Evolutionary conservation across 2,329 filamentous ascomycete genomes (phyloP), one percentile per base, ranked within the genome.

Genomic region (Cladosporium sp.): DNA sequence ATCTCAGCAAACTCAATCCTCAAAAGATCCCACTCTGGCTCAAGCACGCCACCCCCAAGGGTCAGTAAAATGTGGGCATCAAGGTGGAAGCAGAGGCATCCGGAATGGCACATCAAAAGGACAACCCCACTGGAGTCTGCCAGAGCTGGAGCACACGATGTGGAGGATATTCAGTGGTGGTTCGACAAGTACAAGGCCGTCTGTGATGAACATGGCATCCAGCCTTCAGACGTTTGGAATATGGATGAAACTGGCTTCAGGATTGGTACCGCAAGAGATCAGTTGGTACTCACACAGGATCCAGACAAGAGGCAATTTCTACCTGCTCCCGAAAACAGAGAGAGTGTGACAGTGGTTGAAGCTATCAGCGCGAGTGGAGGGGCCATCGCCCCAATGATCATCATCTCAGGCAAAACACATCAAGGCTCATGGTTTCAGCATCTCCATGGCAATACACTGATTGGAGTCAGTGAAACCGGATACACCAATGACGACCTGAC

Each of bases 401-500:
- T 50, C 11, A n/a, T 42, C 19, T 18, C 37, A 22, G 22, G 16
- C 18, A 42, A 42, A 18, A 10, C 6, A 7, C n/a, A 43, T 42
- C 14, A 40, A 42, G 9, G 16, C 3, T 19, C 8, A 34, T 50
- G 22, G 46, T 50, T 40, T 19, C 19, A 14, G 9, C 13, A 54
- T 22, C 52, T 54, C 9, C 14, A 42, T 11, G 46, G 43, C 13
- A 43, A 43, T 16, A 32, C 18, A 13, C 41, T 54, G 10, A 11
- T 54, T 44, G 40, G 19, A 11, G 22, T 45, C 16, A 22, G 14
- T 31, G 44, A 54, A 28, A 46, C 43, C 32, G 41, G 51, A 32
- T 57, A 51, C 43, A 54, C 35, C 5, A 58, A 54, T 52, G 40
- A 58, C 28, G 19, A 52, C 14, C 7, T 58, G 13, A 33, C 7